Base-by-base conservation (phyloP, 1,139 yeast genomes). In the Pichia sorboxylosa region DNA sequence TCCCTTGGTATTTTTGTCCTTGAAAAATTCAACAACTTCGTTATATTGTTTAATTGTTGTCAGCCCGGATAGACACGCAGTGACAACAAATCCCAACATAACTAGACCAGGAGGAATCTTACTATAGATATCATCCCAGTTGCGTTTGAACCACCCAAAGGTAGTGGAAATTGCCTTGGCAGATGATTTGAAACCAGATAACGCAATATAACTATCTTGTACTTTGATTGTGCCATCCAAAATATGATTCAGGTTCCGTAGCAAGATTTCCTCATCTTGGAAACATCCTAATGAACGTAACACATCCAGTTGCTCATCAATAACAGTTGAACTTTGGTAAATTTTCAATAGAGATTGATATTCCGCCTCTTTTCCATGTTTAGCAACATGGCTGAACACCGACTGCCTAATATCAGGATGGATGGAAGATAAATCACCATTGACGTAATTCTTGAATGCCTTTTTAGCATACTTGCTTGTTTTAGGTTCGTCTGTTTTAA, bases 191-290 rank as follows among this genome's bases (percentile, higher is more conserved):
- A 83, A 61, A 26, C 92, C 85, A 41, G 63, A 69, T 69, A 87
- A 64, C 46, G 93, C 85, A 41, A 78, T 69, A 54, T 75, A 76
- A 36, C 82, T 70, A 56, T 87, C 97, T 62, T 87, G 97, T 20
- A 73, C 62, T 51, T 81, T 77, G 43, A 85, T 66, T 23, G 78
- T 71, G 23, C 84, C 76, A 51, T 81, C 76, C 41, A 82, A 65
- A 42, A 82, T 57, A 48, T 69, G 63, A 4, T 58, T 65, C 32
- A 80, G 61, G 11, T 84, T 74, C 57, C 72, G 75, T 44, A 69
- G 59, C 40, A 80, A 64, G 34, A 82, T 60, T 29, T 63, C 64
- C 5, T 63, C 59, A 43, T 77, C 69, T 40, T 66, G 69, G 51
- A 82, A 78, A 47, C 69, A 59, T 51, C 96, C 96, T 30, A 87